A percentile compares a stretch with the other conserved stretches of the same genome.
These are phyloP conservation scores for Metschnikowia chrysomelidarum DNA, from an alignment of 805 yeast genomes.

Conservation along the genomic window DNA sequence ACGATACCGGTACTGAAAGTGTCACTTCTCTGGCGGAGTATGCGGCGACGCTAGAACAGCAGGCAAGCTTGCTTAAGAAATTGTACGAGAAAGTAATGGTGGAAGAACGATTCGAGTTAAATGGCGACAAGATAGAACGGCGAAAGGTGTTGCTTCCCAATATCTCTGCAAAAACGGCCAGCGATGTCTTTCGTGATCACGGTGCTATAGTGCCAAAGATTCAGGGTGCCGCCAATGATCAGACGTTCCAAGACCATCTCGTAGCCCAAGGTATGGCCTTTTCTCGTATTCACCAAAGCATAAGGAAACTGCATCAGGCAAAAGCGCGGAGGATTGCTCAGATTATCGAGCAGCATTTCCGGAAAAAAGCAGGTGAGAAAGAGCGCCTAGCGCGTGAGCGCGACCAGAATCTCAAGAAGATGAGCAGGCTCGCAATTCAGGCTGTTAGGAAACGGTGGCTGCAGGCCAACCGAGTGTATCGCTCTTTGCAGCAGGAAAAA, in stretches of 20 bases:
- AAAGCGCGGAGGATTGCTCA: conserved; percentile 52
- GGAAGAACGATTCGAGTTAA: conserved; percentile 39
- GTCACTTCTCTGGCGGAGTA: conserved; percentile 52
- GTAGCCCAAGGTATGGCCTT: conserved; percentile 72
- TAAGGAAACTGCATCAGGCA: conserved; percentile 61
- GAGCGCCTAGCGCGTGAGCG: conserved; percentile 76
- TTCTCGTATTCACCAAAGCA: conserved; percentile 66
- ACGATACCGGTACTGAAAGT: conserved; percentile 35
- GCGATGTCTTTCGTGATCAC: conserved; percentile 47
- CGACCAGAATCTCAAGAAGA: conserved; percentile 62
- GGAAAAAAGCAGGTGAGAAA: conserved; percentile 81
- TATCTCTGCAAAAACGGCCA: conserved; percentile 36
- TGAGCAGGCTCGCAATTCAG: conserved; percentile 79
- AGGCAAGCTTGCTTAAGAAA: conserved; percentile 49
- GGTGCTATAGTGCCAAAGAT: conserved; percentile 41
- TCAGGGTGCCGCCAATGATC: conserved; percentile 41
- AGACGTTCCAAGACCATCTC: conserved; percentile 70
- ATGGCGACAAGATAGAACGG: conserved; percentile 48
- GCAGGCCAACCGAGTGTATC: conserved; percentile 79
- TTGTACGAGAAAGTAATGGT: conserved; percentile 34
- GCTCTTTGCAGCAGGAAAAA: conserved; percentile 69
- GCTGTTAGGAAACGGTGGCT: conserved; percentile 91
- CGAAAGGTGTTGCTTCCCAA: conserved; percentile 47
- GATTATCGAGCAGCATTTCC: conserved; percentile 85
- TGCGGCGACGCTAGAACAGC: conserved; percentile 52